Evolutionary conservation across 805 yeast genomes (phyloP).

Genomic region (Pichia pseudocactophila): DNA sequence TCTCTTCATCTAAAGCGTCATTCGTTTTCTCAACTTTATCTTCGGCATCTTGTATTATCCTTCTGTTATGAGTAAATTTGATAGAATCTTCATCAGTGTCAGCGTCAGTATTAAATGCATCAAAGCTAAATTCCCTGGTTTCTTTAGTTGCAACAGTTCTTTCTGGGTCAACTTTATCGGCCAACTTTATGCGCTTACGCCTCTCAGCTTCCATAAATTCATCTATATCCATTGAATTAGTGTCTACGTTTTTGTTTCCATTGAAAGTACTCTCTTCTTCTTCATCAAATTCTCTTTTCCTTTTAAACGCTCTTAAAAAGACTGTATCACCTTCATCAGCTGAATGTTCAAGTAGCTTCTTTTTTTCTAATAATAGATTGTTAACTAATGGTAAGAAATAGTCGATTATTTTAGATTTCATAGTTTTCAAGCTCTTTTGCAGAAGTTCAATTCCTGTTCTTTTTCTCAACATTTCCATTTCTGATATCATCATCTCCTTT

Average conservation of each 20-base stretch:
- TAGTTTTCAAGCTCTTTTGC: neutral
- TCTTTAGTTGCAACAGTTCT: neutral
- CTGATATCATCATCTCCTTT: neutral
- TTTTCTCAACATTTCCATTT: constrained; percentile 1
- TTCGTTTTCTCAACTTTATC: neutral
- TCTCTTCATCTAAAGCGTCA: neutral
- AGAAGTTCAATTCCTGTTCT: constrained; percentile 1
- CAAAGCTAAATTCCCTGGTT: neutral
- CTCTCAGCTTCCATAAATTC: neutral
- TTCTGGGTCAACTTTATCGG: neutral
- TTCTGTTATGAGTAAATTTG: neutral
- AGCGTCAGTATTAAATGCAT: no score
- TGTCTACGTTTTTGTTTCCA: neutral
- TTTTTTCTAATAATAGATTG: constrained; percentile 1
- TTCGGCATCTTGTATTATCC: neutral
- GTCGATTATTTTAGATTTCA: constrained; percentile 2
- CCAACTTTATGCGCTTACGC: constrained; percentile 2
- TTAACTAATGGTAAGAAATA: constrained; percentile 7
- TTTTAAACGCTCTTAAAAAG: constrained; percentile 1
- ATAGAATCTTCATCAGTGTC: neutral
- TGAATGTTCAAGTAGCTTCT: neutral
- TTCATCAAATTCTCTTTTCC: neutral
- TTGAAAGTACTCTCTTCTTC: neutral
- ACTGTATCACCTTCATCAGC: neutral
- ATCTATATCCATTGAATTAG: neutral